Evolutionary conservation across 495 filamentous ascomycete species (phyloP), one percentile per base, ranked within the genome.

Genomic region (Trichoderma virens): DNA sequence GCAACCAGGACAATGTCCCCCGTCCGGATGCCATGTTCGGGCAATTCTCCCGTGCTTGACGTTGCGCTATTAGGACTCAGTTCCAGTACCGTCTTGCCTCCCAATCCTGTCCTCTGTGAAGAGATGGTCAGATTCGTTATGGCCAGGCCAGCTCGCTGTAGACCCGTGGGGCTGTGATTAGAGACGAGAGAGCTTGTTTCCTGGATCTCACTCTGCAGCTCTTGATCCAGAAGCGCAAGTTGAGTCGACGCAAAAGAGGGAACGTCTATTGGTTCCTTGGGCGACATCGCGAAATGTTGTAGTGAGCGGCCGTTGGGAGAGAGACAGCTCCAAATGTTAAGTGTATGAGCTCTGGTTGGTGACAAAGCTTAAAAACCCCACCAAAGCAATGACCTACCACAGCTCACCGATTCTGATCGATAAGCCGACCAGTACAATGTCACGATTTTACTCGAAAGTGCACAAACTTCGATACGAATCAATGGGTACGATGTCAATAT

Each of bases 21-120:
- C 0, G 86, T 85, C 0, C 94, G 77, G 41, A 98, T 82, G 8
- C 92, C 93, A 82, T 97, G 91, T 66, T 92, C 86, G 0, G 86
- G 86, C 2, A 96, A 70, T 20, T 86, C 81, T 0, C 38, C 56
- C 5, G 59, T n/a, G 5, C 62, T 41, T 0, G 79, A 71, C 16
- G 90, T 82, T 3, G 93, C 92, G 2, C 82, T 68, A 69, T 98
- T 93, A 0, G 86, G 82, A 2, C 77, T 82, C 25, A 98, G 87
- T 69, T 96, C 92, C 20, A 96, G 76, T 3, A 98, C 86, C 0
- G 90, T 90, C 41, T 91, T 88, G 1, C 94, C 95, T 25, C 93
- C 95, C 9, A 97, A 76, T 0, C 94, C 95, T 0, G 94, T 98
- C n/a, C 93, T 88, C 73, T 90, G 90, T 60, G 88, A 85, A n/a